These are phyloP conservation scores for Magnusiomyces suaveolens DNA, from an alignment of 1,139 yeast species.

Conservation along the genomic window DNA sequence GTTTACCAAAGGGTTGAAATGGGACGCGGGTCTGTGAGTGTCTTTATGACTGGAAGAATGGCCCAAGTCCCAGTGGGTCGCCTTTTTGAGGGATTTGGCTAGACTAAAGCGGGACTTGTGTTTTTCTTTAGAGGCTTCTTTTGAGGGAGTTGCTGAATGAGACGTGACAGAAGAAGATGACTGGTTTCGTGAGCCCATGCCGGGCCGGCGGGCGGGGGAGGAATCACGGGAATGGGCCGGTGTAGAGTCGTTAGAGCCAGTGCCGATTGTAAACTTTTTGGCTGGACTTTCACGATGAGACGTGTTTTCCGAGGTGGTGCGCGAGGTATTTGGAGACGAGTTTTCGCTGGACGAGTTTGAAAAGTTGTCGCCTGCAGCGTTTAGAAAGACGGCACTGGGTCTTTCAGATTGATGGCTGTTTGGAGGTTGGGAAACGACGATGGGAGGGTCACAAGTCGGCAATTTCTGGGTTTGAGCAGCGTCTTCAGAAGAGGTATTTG, in stretches of 20 bases:
- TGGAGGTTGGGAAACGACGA: too few species aligned
- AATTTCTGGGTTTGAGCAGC: background rate
- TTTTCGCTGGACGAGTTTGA: conserved; percentile 1
- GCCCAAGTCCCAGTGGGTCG: conserved; percentile 11
- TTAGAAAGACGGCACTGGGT: conserved; percentile 10
- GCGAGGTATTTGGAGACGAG: conserved; percentile 4
- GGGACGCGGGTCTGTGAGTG: background rate
- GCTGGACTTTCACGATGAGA: background rate
- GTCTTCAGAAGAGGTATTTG: background rate
- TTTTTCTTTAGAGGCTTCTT: conserved; percentile 6
- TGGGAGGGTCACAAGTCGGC: too few species aligned
- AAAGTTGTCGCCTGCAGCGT: conserved; percentile 3
- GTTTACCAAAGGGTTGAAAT: background rate
- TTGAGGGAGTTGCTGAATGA: conserved; percentile 1
- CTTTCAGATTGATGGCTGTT: too few species aligned
- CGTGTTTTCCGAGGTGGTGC: conserved; percentile 10
- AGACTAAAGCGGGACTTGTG: conserved; percentile 9
- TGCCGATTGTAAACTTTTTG: conserved; percentile 8
- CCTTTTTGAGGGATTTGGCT: conserved; percentile 13
- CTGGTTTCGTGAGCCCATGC: background rate
- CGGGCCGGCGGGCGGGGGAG: conserved; percentile 18
- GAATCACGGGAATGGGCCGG: conserved; percentile 18
- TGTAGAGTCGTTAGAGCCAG: conserved; percentile 7
- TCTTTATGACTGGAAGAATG: background rate
- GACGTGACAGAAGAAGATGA: conserved; percentile 22